Conservation (phyloP, 495 filamentous ascomycete genomes). For the Glonium stellatum region DNA sequence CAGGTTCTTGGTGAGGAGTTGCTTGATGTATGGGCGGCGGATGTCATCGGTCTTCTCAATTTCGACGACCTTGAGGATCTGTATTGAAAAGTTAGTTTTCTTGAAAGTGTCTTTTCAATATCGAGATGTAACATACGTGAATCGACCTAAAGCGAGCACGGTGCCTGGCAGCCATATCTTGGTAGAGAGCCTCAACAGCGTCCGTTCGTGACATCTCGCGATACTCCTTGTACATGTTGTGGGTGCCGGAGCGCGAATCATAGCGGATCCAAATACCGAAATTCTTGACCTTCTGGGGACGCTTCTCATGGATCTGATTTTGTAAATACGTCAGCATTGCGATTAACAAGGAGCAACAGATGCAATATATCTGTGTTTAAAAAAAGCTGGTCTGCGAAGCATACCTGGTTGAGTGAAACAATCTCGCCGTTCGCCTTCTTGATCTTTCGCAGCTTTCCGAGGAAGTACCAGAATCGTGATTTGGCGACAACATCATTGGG, state of each 20-base stretch:
- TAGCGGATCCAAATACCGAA: constrained; percentile 99
- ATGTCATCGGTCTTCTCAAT: constrained; percentile 85
- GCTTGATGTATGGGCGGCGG: constrained; percentile 97
- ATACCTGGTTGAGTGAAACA: constrained; percentile 89
- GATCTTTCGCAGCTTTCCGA: constrained; percentile 96
- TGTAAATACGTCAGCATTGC: constrained; percentile 8
- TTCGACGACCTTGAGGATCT: constrained; percentile 98
- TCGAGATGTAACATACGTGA: constrained; percentile 60
- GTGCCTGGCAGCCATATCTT: constrained; percentile 99
- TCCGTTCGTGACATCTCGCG: constrained; percentile 92
- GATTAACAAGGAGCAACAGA: neutral
- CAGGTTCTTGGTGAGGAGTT: constrained; percentile 88
- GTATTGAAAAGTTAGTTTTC: constrained; percentile 1
- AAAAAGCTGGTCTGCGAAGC: constrained; percentile 31
- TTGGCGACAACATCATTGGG: constrained; percentile 96
- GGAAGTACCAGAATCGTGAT: constrained; percentile 99
- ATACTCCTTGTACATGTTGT: constrained; percentile 99
- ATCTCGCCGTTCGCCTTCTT: constrained; percentile 99
- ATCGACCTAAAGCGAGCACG: constrained; percentile 95
- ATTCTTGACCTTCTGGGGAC: constrained; percentile 98
- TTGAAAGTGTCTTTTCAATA: neutral
- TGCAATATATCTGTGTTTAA: neutral
- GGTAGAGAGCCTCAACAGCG: constrained; percentile 94
- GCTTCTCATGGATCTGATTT: constrained; percentile 89
- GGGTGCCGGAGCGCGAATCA: constrained; percentile 97